Evolutionary conservation across 768 basidiomycete genomes (phyloP).

Genomic region (Leccinum variicolor): DNA sequence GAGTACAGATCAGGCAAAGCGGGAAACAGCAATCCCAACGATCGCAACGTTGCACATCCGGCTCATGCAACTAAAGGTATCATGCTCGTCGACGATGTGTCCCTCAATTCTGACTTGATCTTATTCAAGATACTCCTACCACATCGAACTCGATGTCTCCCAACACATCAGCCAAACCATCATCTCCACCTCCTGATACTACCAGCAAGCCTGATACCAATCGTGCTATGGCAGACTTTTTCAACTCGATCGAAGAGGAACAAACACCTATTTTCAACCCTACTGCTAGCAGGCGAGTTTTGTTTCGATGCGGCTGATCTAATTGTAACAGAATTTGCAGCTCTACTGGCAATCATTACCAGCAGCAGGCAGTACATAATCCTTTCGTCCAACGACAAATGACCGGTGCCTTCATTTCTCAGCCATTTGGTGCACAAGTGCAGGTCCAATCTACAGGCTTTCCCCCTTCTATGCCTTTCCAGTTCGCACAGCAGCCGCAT

Average conservation of each 20-base stretch:
- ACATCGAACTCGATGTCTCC: slow-evolving; percentile 20
- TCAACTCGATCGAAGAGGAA: slow-evolving; percentile 80
- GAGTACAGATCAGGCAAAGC: slow-evolving; percentile 88
- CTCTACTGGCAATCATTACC: slow-evolving; percentile 47
- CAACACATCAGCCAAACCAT: slow-evolving; percentile 19
- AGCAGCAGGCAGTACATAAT: slow-evolving; percentile 61
- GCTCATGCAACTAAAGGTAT: slow-evolving; percentile 18
- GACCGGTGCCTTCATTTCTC: slow-evolving; percentile 41
- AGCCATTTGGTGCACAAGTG: slow-evolving; percentile 43
- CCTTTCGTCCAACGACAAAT: slow-evolving; percentile 71
- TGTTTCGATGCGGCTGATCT: background rate
- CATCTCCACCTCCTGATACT: slow-evolving; percentile 22
- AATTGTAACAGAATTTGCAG: slow-evolving; percentile 32
- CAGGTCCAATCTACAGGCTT: slow-evolving; percentile 60
- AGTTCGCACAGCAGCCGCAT: slow-evolving; percentile 28
- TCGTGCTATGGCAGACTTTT: slow-evolving; percentile 77
- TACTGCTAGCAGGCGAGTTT: slow-evolving; percentile 47
- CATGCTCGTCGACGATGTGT: background rate
- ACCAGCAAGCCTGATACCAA: slow-evolving; percentile 34
- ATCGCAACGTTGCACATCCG: slow-evolving; percentile 7
- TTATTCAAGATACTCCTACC: slow-evolving; percentile 12
- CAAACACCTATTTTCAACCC: slow-evolving; percentile 72
- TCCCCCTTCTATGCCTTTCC: slow-evolving; percentile 40
- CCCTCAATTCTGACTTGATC: background rate
- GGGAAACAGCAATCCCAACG: slow-evolving; percentile 39